Base-by-base conservation (phyloP, 257 asterid genomes). In the Solanum pinnatisectum region DNA sequence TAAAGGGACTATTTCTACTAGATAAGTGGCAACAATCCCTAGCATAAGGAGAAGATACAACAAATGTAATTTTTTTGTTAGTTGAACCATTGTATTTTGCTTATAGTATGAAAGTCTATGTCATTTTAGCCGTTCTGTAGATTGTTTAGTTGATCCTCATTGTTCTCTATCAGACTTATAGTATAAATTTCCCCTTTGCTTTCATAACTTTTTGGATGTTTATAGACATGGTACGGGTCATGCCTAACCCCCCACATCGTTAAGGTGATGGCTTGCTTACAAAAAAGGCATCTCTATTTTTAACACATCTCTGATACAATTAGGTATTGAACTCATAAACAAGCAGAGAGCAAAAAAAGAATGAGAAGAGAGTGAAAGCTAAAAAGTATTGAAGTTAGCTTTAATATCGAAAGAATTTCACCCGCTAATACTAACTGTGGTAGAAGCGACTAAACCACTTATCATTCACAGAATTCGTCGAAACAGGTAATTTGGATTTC, bases 391-490 rank as follows among this genome's bases (percentile, higher is more conserved):
- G 84, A 42, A n/a, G 15, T 14, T n/a, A 1, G 8, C 84, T 4
- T 79, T 79, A 44, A 79, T 9, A 49, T 32, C 8, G 35, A 82
- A 27, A 10, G 27, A 70, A 73, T 22, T 81, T 90, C 89, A 90
- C 46, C 86, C 82, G 33, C 86, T 65, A 52, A 89, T 89, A 89
- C 90, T 89, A 67, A 78, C 6, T 33, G 89, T 20, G 42, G 92
- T 87, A 74, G 92, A 92, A n/a, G 77, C 70, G 36, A 81, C 92
- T 90, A 11, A 79, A 8, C 95, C 93, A 92, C 59, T 30, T 42
- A 84, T 90, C 93, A 71, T 89, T 90, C 71, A 90, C 93, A 40
- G 90, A 90, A 79, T 86, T 90, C 1, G 89, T 91, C 8, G 95
- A 93, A 32, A 91, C 30, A 68, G 89, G 81, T 65, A 84, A 86